These are phyloP conservation scores for Populus hybrid DNA, from an alignment of 441 rosid species.

Conservation along the genomic window DNA sequence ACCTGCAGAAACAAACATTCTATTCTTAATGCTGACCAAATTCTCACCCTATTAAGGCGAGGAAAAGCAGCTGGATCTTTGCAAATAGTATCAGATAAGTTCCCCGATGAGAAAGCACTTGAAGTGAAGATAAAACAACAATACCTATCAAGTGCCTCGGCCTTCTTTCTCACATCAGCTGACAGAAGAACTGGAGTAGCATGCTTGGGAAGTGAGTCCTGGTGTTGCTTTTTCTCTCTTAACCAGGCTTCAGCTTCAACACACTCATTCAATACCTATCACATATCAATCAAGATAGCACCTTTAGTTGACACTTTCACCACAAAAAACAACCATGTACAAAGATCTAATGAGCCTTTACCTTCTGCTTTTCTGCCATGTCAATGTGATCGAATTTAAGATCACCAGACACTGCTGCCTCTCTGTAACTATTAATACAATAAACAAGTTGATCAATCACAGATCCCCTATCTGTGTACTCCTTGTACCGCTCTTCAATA, in stretches of 20 bases:
- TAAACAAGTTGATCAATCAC: conserved; percentile 69
- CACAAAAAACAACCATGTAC: not conserved
- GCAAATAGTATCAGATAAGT: not conserved
- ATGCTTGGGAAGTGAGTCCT: conserved; percentile 77
- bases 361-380: conserved; percentile 82
- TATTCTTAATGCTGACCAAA: not conserved
- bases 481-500: conserved; percentile 77
- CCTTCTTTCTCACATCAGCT: conserved; percentile 76
- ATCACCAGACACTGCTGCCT: conserved; percentile 76
- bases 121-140: not conserved
- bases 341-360: conserved; percentile 13
- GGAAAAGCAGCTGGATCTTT: not conserved
- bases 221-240: conserved; percentile 80
- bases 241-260: conserved; percentile 89
- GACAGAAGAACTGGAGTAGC: conserved; percentile 70
- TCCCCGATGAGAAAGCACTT: too few species aligned
- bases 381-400: conserved; percentile 95
- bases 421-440: conserved; percentile 85
- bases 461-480: conserved; percentile 60
- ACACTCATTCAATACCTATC: conserved; percentile 81
- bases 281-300: not conserved
- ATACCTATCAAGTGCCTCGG: conserved; percentile 91
- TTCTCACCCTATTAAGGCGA: not conserved
- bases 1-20: conserved; percentile 37
- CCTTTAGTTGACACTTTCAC: not conserved